These are phyloP conservation scores for Vitis cinerea DNA, from an alignment of 164 flowering plant species.

Conservation along the genomic window DNA sequence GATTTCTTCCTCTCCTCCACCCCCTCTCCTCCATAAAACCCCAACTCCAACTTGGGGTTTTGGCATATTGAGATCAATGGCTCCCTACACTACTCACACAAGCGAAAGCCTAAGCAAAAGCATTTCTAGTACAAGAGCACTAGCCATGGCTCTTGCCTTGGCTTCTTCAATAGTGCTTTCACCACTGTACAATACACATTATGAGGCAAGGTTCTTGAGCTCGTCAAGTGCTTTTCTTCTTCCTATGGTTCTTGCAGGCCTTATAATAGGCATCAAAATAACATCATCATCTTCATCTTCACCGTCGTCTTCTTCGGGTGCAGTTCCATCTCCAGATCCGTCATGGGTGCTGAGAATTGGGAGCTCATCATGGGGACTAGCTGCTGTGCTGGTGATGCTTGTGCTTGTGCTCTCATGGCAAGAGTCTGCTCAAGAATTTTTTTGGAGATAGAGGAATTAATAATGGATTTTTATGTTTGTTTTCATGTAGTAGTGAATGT, in stretches of 20 bases:
- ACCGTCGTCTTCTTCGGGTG: conserved; percentile 13
- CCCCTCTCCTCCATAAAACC: conserved; percentile 21
- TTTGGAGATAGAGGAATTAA: conserved; percentile 45
- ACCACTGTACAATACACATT: conserved; percentile 42
- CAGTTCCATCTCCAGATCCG: conserved; percentile 33
- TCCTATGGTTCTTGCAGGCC: conserved; percentile 60
- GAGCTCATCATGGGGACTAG: conserved; percentile 65
- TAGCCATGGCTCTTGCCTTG: conserved; percentile 55
- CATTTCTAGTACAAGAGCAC: conserved; percentile 20
- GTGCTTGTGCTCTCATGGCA: conserved; percentile 67
- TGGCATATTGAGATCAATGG: conserved; percentile 17
- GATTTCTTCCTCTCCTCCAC: conserved; percentile 22
- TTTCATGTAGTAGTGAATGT: too few relatives aligned
- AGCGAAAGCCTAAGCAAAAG: conserved; percentile 20
- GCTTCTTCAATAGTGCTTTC: conserved; percentile 57
- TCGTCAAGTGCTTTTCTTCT: conserved; percentile 44
- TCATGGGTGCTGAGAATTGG: conserved; percentile 51
- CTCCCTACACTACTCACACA: conserved; percentile 7
- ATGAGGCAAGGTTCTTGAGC: conserved; percentile 19
- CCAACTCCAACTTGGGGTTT: not conserved
- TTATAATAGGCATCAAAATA: conserved; percentile 57
- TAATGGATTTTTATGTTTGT: not conserved
- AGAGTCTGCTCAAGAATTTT: conserved; percentile 48
- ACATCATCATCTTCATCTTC: conserved; percentile 32
- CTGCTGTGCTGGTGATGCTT: conserved; percentile 51